phyloP scores from a whole-genome alignment of 2,329 filamentous ascomycete genomes.

The Calcarisporium arbuscula region DNA sequence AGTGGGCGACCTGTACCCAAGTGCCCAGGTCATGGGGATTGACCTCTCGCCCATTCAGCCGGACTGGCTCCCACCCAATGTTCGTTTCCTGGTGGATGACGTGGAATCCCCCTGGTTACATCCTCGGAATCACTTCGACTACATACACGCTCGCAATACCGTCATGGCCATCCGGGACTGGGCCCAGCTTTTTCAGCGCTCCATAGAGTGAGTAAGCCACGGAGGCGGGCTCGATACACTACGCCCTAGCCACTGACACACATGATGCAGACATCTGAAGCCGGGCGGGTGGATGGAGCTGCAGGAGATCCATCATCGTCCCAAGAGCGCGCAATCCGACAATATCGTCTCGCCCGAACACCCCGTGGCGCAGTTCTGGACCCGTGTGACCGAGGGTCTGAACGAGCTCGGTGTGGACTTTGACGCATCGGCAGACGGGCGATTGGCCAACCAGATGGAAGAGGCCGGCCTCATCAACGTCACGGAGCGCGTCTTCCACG shows the following conservation, averaged over 20 bases:
- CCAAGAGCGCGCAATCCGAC: conserved; percentile 34
- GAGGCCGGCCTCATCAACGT: conserved; percentile 48
- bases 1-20: conserved; percentile 42
- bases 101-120: conserved; percentile 51
- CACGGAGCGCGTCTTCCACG: conserved; percentile 40
- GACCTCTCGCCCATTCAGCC: conserved; percentile 45
- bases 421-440: conserved; percentile 33
- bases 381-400: conserved; percentile 37
- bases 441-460: conserved; percentile 38
- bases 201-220: conserved; percentile 34
- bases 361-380: conserved; percentile 41
- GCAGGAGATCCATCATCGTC: conserved; percentile 47
- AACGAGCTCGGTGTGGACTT: conserved; percentile 39
- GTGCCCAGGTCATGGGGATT: conserved; percentile 36
- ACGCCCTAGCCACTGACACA: conserved; percentile 2
- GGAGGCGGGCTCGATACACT: neutral
- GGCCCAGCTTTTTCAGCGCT: conserved; percentile 39
- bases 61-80: conserved; percentile 47
- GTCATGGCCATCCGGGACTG: conserved; percentile 52
- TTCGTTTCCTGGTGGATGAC: conserved; percentile 51
- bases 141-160: conserved; percentile 53
- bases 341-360: conserved; percentile 31
- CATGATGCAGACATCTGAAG: conserved; percentile 36
- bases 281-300: conserved; percentile 50
- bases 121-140: conserved; percentile 49